Percentiles rank a stretch among this genome's conserved stretches.
Conservation (phyloP, 2,329 filamentous ascomycete species). For the Fusarium sp. region DNA sequence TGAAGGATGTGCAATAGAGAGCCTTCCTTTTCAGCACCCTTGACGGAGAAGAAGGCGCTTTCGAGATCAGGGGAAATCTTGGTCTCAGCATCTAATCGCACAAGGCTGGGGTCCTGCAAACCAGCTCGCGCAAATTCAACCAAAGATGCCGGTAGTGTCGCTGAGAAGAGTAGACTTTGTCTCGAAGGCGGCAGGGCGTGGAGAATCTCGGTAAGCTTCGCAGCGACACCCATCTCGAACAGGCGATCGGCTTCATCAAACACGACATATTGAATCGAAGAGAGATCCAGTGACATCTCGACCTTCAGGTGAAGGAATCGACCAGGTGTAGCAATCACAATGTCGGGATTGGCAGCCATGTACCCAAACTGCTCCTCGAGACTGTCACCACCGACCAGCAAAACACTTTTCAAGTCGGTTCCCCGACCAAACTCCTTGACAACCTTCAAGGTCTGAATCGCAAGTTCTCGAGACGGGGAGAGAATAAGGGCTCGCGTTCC, state of each 20-base stretch:
- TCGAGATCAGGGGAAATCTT: constrained; percentile 98
- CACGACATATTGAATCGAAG: constrained; percentile 91
- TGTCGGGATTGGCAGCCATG: constrained; percentile 96
- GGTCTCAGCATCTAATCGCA: constrained; percentile 92
- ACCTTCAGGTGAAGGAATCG: constrained; percentile 97
- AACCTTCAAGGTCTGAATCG: constrained; percentile 94
- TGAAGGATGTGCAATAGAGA: constrained; percentile 89
- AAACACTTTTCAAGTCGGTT: constrained; percentile 89
- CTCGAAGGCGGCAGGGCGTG: constrained; percentile 85
- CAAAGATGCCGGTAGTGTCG: constrained; percentile 91
- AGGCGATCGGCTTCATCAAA: constrained; percentile 97
- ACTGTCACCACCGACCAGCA: constrained; percentile 95
- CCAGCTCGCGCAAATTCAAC: constrained; percentile 97
- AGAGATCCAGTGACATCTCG: constrained; percentile 94
- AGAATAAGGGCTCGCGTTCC: constrained; percentile 89
- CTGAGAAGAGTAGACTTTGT: constrained; percentile 95
- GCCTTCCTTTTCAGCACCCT: constrained; percentile 93
- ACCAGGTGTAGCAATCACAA: constrained; percentile 96
- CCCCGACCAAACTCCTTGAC: constrained; percentile 93
- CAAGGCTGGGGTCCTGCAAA: constrained; percentile 89
- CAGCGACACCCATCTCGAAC: constrained; percentile 98
- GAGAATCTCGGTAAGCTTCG: constrained; percentile 92
- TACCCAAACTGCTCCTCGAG: constrained; percentile 93
- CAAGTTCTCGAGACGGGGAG: constrained; percentile 93
- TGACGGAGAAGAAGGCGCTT: constrained; percentile 93